Percentiles rank a stretch among this genome's conserved stretches.
Conservation (phyloP, 176 grass and related monocot species). For the Tuctoria greenei region DNA sequence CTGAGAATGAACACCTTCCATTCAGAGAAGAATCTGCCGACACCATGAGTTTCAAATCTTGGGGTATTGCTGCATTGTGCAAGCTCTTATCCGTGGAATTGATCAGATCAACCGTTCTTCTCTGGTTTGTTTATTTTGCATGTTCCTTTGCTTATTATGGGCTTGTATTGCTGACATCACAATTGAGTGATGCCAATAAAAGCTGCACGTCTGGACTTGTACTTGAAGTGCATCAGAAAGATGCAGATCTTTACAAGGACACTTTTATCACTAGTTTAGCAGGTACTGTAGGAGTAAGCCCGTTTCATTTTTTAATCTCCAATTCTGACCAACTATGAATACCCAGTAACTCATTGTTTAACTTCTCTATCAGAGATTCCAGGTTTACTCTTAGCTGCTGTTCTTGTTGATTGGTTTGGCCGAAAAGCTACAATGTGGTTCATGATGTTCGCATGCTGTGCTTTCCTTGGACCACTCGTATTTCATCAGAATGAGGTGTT, state of each 20-base stretch:
- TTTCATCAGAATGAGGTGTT: constrained; percentile 55
- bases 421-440: constrained; percentile 64
- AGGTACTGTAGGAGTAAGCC: constrained; percentile 31
- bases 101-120: constrained; percentile 68
- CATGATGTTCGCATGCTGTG: constrained; percentile 58
- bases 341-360: neutral
- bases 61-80: constrained; percentile 39
- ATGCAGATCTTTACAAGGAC: constrained; percentile 59
- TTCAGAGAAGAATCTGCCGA: constrained; percentile 21
- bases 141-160: constrained; percentile 90
- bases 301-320: neutral
- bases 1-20: constrained; percentile 37
- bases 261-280: constrained; percentile 73
- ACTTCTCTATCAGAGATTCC: constrained; percentile 53
- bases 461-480: constrained; percentile 59
- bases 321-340: neutral
- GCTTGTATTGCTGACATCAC: constrained; percentile 63
- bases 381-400: constrained; percentile 56
- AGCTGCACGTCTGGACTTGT: constrained; percentile 38
- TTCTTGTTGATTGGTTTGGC: constrained; percentile 62
- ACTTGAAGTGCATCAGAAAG: constrained; percentile 8
- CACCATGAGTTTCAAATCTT: constrained; percentile 30
- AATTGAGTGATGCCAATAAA: constrained; percentile 51
- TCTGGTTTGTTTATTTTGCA: constrained; percentile 74
- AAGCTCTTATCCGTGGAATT: constrained; percentile 56